phyloP scores from a whole-genome alignment of 352 stramenopile genomes.

The Phytophthora boehmeriae region DNA sequence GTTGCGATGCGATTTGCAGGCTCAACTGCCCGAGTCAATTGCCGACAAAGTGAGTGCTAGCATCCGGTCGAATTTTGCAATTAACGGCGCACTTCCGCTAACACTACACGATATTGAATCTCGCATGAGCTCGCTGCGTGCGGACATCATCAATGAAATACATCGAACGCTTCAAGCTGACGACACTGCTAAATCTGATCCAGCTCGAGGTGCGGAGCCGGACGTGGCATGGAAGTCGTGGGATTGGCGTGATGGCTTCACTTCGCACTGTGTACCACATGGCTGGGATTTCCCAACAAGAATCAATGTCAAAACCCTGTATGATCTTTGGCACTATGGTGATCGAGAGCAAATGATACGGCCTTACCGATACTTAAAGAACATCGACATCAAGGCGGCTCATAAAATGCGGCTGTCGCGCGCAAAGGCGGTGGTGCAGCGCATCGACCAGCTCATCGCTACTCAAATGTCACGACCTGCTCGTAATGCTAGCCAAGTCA shows the following conservation, averaged over 20 bases:
- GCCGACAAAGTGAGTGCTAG: conserved; percentile 1
- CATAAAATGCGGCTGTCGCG: conserved; percentile 8
- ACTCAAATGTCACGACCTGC: too few relatives aligned
- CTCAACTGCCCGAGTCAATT: conserved; percentile 1
- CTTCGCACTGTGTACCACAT: conserved; percentile 1
- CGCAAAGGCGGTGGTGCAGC: too few relatives aligned
- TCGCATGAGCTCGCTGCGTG: too few relatives aligned
- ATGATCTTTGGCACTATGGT: conserved; percentile 3
- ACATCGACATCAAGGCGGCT: background rate
- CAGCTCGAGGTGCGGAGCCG: too few relatives aligned
- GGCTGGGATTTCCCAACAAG: conserved; percentile 2
- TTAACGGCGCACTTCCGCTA: conserved; percentile 4
- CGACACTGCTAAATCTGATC: too few relatives aligned
- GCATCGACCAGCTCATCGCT: too few relatives aligned
- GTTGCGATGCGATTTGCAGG: background rate
- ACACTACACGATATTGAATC: background rate
- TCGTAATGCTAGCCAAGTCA: too few relatives aligned
- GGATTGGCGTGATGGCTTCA: background rate
- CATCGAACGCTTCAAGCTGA: too few relatives aligned
- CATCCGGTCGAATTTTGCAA: conserved; percentile 11
- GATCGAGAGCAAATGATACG: conserved; percentile 1
- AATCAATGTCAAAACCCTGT: conserved; percentile 1
- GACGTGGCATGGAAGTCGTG: conserved; percentile 5
- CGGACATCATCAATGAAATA: too few relatives aligned
- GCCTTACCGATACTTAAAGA: conserved; percentile 2